phyloP scores from a whole-genome alignment of 2,329 filamentous ascomycete species.

The Fusarium sublunatum region DNA sequence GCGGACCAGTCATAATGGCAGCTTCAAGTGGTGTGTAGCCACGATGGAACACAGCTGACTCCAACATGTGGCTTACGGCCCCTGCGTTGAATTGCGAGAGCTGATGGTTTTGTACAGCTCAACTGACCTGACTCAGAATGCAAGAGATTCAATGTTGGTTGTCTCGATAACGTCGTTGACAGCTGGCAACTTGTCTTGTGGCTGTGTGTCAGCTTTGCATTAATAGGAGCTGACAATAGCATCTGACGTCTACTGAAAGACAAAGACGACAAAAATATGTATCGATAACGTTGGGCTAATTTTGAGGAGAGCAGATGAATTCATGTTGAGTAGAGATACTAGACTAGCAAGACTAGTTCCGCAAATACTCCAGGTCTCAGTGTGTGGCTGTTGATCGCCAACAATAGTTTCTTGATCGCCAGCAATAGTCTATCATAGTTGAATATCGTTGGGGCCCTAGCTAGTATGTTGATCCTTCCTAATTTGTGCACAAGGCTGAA shows the following conservation, averaged over 20 bases:
- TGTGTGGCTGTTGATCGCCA: neutral
- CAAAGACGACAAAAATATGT: neutral
- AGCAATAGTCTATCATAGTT: too few relatives aligned
- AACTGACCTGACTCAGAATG: neutral
- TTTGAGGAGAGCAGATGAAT: neutral
- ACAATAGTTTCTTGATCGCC: neutral
- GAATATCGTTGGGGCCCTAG: too few relatives aligned
- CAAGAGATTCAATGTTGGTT: neutral
- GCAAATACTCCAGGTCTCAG: neutral
- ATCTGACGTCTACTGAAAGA: neutral
- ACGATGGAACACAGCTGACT: slow-evolving; percentile 2
- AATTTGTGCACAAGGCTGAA: too few relatives aligned
- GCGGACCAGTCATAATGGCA: slow-evolving; percentile 4
- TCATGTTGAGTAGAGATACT: too few relatives aligned
- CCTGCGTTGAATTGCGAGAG: slow-evolving; percentile 2
- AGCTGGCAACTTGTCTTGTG: neutral
- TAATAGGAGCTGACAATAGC: neutral
- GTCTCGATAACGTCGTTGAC: neutral
- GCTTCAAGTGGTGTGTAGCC: neutral
- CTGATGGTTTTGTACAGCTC: neutral
- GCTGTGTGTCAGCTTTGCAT: neutral
- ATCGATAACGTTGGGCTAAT: neutral
- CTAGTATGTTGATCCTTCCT: too few relatives aligned
- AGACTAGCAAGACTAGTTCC: neutral
- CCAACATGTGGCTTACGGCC: slow-evolving; percentile 17